These are phyloP conservation scores for Cordyceps pruinosa DNA, from an alignment of 2,329 filamentous ascomycete species.

Conservation along the genomic window DNA sequence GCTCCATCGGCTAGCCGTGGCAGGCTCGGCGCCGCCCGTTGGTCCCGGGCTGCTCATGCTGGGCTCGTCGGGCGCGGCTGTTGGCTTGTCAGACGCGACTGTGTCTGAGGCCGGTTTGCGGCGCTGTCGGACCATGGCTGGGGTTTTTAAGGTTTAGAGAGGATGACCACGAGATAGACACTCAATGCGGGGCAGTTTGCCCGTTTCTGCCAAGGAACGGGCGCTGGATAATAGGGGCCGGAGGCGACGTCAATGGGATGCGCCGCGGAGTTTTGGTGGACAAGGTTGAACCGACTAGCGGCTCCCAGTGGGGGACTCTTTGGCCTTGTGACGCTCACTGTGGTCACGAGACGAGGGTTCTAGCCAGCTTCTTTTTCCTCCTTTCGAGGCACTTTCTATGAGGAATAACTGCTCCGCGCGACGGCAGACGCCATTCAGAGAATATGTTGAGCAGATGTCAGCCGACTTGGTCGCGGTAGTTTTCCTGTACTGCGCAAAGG, in stretches of 20 bases:
- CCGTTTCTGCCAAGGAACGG: background rate
- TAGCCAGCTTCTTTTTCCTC: too few relatives aligned
- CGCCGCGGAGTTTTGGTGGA: background rate
- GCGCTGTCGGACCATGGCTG: slow-evolving; percentile 25
- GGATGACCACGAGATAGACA: background rate
- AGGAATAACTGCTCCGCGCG: too few relatives aligned
- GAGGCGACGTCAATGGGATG: background rate
- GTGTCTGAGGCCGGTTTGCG: slow-evolving; percentile 5
- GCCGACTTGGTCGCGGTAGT: too few relatives aligned
- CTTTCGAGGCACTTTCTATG: too few relatives aligned
- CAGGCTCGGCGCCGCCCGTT: slow-evolving; percentile 8
- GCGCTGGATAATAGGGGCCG: slow-evolving; percentile 6
- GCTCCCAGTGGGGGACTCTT: background rate
- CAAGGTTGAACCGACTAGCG: background rate
- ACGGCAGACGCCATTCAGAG: too few relatives aligned
- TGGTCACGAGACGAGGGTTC: background rate
- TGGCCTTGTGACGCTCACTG: background rate
- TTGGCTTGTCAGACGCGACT: background rate
- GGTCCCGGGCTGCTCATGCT: slow-evolving; percentile 1
- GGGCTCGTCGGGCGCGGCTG: background rate
- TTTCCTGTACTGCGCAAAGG: too few relatives aligned
- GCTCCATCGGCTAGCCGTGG: slow-evolving; percentile 21
- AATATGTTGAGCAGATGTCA: too few relatives aligned
- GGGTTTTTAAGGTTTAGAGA: slow-evolving; percentile 2
- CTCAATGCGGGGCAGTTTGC: background rate